Evolutionary conservation across 495 filamentous ascomycete species (phyloP).

Genomic region (Lasiosphaeria hispida): DNA sequence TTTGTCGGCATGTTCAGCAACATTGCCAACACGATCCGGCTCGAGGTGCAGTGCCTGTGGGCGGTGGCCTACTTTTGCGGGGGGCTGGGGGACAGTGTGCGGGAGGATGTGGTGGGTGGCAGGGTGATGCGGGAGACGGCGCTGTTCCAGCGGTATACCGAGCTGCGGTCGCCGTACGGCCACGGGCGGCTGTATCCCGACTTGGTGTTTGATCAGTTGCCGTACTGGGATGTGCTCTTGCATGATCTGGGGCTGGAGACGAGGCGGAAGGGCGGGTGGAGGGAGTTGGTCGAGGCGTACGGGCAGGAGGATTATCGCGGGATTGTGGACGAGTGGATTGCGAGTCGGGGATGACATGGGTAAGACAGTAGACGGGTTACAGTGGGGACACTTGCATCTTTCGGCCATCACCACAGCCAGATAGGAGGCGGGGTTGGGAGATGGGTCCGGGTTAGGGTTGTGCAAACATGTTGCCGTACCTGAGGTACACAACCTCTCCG

Average conservation of each 20-base stretch:
- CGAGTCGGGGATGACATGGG: slow-evolving; percentile 1
- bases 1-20: slow-evolving; percentile 63
- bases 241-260: slow-evolving; percentile 52
- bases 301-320: slow-evolving; percentile 51
- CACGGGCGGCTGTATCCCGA: slow-evolving; percentile 58
- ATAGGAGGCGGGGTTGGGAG: too few species aligned
- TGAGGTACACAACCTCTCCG: too few species aligned
- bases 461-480: too few species aligned
- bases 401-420: neutral
- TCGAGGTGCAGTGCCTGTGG: slow-evolving; percentile 30
- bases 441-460: too few species aligned
- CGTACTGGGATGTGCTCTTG: slow-evolving; percentile 65
- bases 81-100: slow-evolving; percentile 25
- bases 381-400: neutral
- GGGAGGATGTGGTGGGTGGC: slow-evolving; percentile 33
- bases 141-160: slow-evolving; percentile 56
- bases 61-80: slow-evolving; percentile 42
- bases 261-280: slow-evolving; percentile 24
- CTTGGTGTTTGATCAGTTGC: slow-evolving; percentile 62
- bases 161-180: slow-evolving; percentile 55
- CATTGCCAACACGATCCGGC: slow-evolving; percentile 46
- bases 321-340: slow-evolving; percentile 52
- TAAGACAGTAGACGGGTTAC: neutral
- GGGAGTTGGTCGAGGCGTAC: slow-evolving; percentile 48
- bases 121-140: slow-evolving; percentile 44